A percentile compares a stretch with the other conserved stretches of the same genome.
Conservation (phyloP, 129 eudicot genomes). For the Chrysanthemum lavandulifolium region DNA sequence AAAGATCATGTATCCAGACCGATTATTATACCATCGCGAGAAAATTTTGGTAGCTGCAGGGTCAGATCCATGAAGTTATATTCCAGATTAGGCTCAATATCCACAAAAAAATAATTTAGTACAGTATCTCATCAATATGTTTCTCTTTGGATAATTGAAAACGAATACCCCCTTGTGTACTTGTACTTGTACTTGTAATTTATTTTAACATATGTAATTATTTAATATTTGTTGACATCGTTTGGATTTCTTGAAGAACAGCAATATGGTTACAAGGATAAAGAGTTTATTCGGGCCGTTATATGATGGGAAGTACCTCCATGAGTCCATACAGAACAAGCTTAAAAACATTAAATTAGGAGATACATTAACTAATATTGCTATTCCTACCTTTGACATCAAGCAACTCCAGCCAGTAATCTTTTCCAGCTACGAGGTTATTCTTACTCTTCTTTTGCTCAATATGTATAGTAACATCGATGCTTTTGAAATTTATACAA, state of each 20-base stretch:
- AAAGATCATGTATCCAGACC: not conserved
- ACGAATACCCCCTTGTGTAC: not conserved
- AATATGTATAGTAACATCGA: conserved; percentile 6
- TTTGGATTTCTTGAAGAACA: not conserved
- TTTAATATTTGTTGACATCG: not conserved
- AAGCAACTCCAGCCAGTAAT: conserved; percentile 38
- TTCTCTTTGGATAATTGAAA: no score
- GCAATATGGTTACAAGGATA: conserved; percentile 6
- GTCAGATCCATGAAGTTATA: no score
- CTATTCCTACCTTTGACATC: conserved; percentile 43
- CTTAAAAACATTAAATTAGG: conserved; percentile 24
- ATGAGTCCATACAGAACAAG: not conserved
- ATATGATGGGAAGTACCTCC: conserved; percentile 36
- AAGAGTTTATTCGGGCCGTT: conserved; percentile 25
- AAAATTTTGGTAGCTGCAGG: not conserved
- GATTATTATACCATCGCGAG: not conserved
- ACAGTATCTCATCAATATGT: not conserved
- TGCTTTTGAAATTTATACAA: not conserved
- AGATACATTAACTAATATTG: conserved; percentile 34
- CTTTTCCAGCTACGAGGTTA: conserved; percentile 42
- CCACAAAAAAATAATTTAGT: not conserved
- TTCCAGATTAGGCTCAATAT: not conserved
- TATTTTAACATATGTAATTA: not conserved
- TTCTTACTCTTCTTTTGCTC: not conserved
- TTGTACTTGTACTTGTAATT: not conserved